Base-by-base conservation (phyloP, 1,139 yeast species). In the Nakaseomyces sp. region DNA sequence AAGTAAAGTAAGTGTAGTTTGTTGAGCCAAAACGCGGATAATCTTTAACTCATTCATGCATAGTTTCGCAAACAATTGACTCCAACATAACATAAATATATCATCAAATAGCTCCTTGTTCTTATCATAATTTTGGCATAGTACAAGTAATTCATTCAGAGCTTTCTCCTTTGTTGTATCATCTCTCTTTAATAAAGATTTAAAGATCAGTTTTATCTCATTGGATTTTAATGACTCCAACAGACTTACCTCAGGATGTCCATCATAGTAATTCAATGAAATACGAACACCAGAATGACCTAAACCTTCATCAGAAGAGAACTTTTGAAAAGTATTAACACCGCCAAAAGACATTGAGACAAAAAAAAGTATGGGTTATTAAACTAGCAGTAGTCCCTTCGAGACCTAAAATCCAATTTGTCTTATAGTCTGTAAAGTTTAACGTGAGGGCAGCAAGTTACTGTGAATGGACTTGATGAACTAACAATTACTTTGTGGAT, bases 101-200 rank as follows among this genome's bases (percentile, higher is more conserved):
- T 81, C 81, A 48, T 77, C 74, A 20, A 64, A 63, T 41, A 68
- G 65, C 20, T 61, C 40, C 8, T 58, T 56, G 4, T 61, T 54
- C 3, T 60, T 58, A 3, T 63, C 57, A 4, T 61, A 47, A n/a
- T 60, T 59, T 2, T 51, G 53, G 4, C 73, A 53, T 16, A 65
- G 53, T 1, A 55, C 52, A 2, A 56, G 48, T 28, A 89, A 64
- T 32, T 85, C 94, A 9, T 55, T 63, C 29, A 87, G 66, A 0
- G 94, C 88, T 57, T 81, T 84, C 55, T 87, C 95, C 57, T 81
- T 84, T 0, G 98, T 91, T 18, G 78, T 80, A 12, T 83, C 73
- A 56, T 88, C 95, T 57, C 84, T 77, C 61, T 88, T 89, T 58
- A 81, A 59, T 38, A 89, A 64, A 13, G 83, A 77, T 59, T 85